Evolutionary conservation across 441 rosid genomes (phyloP).

Genomic region (Arabidopsis hybrid): DNA sequence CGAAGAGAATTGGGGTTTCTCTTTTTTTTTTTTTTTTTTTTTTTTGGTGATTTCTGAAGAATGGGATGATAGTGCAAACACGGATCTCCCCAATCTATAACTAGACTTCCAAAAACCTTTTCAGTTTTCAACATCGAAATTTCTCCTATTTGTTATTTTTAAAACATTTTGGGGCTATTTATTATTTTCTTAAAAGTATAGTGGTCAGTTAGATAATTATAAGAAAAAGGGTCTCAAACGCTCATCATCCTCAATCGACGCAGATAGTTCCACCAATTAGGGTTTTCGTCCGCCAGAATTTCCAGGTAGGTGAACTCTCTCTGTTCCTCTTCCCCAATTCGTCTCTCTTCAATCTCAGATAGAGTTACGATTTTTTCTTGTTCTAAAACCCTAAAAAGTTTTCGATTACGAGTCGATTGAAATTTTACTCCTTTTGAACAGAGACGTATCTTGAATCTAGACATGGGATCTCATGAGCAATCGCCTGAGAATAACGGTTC

Average conservation of each 20-base stretch:
- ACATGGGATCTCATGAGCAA: conserved; percentile 17
- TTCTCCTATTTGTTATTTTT: background rate
- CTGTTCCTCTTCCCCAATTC: no score
- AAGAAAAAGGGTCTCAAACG: background rate
- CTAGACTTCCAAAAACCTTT: no score
- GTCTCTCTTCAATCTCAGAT: background rate
- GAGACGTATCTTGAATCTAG: background rate
- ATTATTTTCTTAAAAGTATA: background rate
- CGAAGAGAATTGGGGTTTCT: no score
- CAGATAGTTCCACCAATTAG: background rate
- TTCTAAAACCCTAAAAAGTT: background rate
- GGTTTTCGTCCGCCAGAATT: background rate
- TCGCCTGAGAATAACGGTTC: conserved; percentile 24
- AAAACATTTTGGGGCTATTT: background rate
- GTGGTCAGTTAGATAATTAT: background rate
- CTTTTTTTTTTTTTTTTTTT: no score
- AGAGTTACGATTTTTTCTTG: background rate
- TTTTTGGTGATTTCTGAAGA: no score
- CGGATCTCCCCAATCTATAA: no score
- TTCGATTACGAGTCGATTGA: background rate
- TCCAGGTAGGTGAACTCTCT: background rate
- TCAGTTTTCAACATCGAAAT: no score
- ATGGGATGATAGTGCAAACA: no score
- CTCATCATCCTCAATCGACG: background rate
- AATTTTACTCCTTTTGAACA: no score